Conservation (phyloP, 176 grass and related monocot genomes). For the Lolium perenne region DNA sequence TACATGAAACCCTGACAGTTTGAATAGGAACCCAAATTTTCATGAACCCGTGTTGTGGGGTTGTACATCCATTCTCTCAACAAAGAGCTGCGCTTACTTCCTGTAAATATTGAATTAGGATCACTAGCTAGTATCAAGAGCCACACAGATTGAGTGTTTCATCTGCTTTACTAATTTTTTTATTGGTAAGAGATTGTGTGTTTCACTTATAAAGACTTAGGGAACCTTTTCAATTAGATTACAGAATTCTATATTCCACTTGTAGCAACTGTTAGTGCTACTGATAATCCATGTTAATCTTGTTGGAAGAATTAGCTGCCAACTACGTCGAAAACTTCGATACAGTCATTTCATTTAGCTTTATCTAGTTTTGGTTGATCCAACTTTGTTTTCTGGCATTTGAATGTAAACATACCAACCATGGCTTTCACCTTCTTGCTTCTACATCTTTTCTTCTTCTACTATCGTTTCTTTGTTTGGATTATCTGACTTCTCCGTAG, state of each 20-base stretch:
- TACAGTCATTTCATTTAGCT: neutral
- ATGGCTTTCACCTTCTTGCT: neutral
- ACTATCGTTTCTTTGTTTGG: neutral
- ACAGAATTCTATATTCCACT: neutral
- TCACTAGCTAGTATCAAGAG: neutral
- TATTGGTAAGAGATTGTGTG: neutral
- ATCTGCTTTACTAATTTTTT: neutral
- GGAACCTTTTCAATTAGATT: neutral
- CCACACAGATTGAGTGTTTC: neutral
- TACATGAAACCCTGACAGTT: neutral
- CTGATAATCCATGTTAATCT: neutral
- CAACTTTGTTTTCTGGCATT: neutral
- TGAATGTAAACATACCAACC: neutral
- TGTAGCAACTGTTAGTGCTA: constrained; percentile 11
- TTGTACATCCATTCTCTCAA: neutral
- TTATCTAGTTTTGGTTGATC: neutral
- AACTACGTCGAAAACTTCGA: neutral
- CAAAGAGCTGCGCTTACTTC: neutral
- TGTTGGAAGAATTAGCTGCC: neutral
- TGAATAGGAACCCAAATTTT: neutral
- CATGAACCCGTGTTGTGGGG: neutral
- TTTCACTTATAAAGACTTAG: neutral
- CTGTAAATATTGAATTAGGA: neutral
- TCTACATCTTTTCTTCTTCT: neutral
- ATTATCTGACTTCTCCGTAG: neutral